Evolutionary conservation across 495 filamentous ascomycete genomes (phyloP), one percentile per base, ranked within the genome.

Genomic region (Daldinia caldariorum): DNA sequence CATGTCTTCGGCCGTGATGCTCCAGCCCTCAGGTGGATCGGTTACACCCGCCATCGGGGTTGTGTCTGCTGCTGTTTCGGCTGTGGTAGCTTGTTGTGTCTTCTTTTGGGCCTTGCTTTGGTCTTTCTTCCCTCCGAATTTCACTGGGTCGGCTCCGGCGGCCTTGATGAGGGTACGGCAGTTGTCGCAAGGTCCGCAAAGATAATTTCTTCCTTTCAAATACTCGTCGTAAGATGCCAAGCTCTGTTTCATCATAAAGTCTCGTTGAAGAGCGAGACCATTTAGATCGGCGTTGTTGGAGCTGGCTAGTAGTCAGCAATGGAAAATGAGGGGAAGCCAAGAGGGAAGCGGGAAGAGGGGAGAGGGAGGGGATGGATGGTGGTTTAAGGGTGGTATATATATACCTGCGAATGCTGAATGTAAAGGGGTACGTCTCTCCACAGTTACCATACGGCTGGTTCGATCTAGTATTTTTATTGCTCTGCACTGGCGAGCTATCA

Each of bases 221-320:
- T 45, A 45, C 16, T 18, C 16, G 16, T 45, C 41, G 16, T 45
- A 45, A 1, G 41, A 45, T 18, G n/a, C 41, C 41, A 45, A 45
- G 41, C n/a, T 18, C 41, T 45, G 41, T n/a, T 7, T 45, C 41
- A 45, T 45, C 41, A 45, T 45, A 20, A 45, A 45, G 7, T 45
- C 6, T 2, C 41, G 41, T 5, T 4, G 16, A 3, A 45, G 41
- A 45, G 41, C 41, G 16, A 45, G 41, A 16, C 41, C 41, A 3
- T 41, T 3, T n/a, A 41, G 38, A 5, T 13, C n/a, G 14, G 12
- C 4, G 38, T 41, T 41, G 13, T 41, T 4, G 13, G 12, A n/a
- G 13, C 38, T 47, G 43, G 2, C 0, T 12, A 47, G 20, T 22
- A 1, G 3, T 47, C 20, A 47, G 43, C 18, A 0, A 22, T 22